These are phyloP conservation scores for Starmerella geochares DNA, from an alignment of 805 yeast genomes.

Conservation along the genomic window DNA sequence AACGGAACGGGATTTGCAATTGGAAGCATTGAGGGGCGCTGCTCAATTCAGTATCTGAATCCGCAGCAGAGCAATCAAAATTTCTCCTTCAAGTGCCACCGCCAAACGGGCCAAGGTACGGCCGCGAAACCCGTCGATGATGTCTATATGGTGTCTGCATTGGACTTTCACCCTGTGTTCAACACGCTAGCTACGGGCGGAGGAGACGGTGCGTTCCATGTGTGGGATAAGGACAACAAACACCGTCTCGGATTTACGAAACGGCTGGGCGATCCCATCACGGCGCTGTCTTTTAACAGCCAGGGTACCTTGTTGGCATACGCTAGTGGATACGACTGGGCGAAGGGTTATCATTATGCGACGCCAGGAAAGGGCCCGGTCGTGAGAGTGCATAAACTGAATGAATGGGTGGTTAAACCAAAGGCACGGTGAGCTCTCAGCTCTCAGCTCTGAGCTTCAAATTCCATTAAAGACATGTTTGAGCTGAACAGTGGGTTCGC, in stretches of 20 bases:
- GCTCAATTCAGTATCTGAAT: slow-evolving; percentile 86
- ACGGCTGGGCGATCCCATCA: slow-evolving; percentile 46
- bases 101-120: slow-evolving; percentile 46
- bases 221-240: slow-evolving; percentile 92
- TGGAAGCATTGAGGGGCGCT: slow-evolving; percentile 90
- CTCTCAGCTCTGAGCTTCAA: not conserved
- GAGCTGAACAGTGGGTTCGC: too few relatives aligned
- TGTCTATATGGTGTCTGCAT: slow-evolving; percentile 69
- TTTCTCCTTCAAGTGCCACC: slow-evolving; percentile 90
- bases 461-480: too few relatives aligned
- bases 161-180: slow-evolving; percentile 75
- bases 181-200: slow-evolving; percentile 94
- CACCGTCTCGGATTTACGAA: slow-evolving; percentile 75
- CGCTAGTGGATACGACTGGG: slow-evolving; percentile 92
- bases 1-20: slow-evolving; percentile 86
- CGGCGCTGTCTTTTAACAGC: slow-evolving; percentile 71
- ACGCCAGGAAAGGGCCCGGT: slow-evolving; percentile 63
- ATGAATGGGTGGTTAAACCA: slow-evolving; percentile 70
- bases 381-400: slow-evolving; percentile 72
- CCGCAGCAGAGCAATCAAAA: slow-evolving; percentile 51
- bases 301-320: slow-evolving; percentile 80
- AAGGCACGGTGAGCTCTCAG: slow-evolving; percentile 2
- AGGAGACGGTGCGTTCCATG: slow-evolving; percentile 82
- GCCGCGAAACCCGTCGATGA: slow-evolving; percentile 48
- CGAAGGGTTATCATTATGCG: slow-evolving; percentile 65